Evolutionary conservation across 2,329 filamentous ascomycete genomes (phyloP).

Genomic region (Arthroderma sp.): DNA sequence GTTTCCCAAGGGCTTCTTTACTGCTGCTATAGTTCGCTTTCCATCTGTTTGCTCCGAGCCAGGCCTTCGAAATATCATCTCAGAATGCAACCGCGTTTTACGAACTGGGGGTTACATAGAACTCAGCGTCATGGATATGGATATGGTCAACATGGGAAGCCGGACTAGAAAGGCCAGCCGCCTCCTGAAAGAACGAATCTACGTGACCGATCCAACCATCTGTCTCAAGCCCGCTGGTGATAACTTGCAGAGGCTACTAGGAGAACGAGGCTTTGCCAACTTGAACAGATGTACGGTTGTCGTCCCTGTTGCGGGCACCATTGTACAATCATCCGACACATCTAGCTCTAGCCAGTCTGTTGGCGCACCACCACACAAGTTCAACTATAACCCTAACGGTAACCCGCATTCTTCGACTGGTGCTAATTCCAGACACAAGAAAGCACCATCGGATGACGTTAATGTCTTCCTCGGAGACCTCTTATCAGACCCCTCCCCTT

Average conservation of each 20-base stretch:
- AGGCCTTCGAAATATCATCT: constrained; percentile 32
- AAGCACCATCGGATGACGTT: constrained; percentile 24
- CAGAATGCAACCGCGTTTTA: constrained; percentile 37
- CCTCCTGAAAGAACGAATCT: constrained; percentile 34
- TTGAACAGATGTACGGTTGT: constrained; percentile 37
- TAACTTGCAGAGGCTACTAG: constrained; percentile 34
- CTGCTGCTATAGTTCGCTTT: constrained; percentile 34
- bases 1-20: constrained; percentile 35
- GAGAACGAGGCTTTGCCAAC: constrained; percentile 34
- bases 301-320: constrained; percentile 35
- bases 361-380: constrained; percentile 9
- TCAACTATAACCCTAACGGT: constrained; percentile 10
- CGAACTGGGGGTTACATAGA: constrained; percentile 37
- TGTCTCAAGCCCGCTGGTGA: constrained; percentile 36
- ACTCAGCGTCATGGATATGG: constrained; percentile 36
- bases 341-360: constrained; percentile 26
- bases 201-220: constrained; percentile 27
- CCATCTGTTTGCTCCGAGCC: constrained; percentile 32
- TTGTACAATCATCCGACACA: constrained; percentile 29
- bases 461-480: constrained; percentile 51
- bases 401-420: constrained; percentile 15
- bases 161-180: constrained; percentile 33
- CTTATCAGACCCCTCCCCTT: constrained; percentile 58
- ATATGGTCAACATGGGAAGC: constrained; percentile 38
- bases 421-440: constrained; percentile 10